Evolutionary conservation across 2,329 filamentous ascomycete species (phyloP).

Genomic region (Sarocladium strictum): DNA sequence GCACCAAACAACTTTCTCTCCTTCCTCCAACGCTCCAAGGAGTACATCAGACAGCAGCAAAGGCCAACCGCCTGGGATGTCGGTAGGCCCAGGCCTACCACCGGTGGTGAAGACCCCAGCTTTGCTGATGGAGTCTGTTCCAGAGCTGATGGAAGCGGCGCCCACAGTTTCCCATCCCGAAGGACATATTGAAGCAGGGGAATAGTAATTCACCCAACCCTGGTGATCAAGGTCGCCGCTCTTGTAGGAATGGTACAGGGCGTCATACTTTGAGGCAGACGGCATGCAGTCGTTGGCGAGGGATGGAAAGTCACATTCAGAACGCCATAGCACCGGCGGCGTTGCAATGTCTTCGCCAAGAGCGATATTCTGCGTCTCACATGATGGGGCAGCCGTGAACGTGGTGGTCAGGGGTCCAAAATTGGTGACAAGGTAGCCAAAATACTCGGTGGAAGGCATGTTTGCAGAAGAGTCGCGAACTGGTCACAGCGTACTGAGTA

Average conservation of each 20-base stretch:
- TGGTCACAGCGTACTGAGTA: too few species aligned
- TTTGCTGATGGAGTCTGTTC: background rate
- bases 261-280: background rate
- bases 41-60: background rate
- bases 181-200: conserved; percentile 3
- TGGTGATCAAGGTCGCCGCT: background rate
- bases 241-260: background rate
- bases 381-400: conserved; percentile 20
- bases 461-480: too few species aligned
- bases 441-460: conserved; percentile 21
- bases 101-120: background rate
- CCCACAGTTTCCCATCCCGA: background rate
- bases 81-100: background rate
- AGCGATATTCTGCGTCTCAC: conserved; percentile 13
- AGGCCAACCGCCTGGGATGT: background rate
- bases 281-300: background rate
- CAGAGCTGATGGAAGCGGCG: background rate
- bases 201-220: background rate
- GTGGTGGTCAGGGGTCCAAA: conserved; percentile 24
- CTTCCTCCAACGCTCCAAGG: conserved; percentile 11
- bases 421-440: conserved; percentile 19
- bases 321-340: conserved; percentile 10
- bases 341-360: conserved; percentile 9
- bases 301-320: background rate
- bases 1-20: conserved; percentile 18